Base-by-base conservation (phyloP, 2,329 filamentous ascomycete genomes). In the Aspergillus luchuensis region DNA sequence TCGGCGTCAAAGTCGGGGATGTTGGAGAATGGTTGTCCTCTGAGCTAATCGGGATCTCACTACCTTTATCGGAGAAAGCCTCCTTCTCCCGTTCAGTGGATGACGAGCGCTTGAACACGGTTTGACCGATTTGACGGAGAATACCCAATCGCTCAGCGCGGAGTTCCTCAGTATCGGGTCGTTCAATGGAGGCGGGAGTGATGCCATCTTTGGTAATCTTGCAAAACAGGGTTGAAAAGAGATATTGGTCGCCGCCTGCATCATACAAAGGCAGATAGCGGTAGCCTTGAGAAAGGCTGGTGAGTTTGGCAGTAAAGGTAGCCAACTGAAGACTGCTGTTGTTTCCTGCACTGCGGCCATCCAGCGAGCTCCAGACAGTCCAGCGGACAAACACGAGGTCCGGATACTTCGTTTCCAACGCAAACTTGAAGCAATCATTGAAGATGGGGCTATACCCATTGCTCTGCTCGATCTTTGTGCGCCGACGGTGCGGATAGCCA, bases 381-480 rank as follows among this genome's bases (percentile, higher is more conserved):
- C 92, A 97, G 49, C 92, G 90, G 56, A 99, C 88, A 76, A 98
- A 98, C 60, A 98, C 90, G 30, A 99, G 83, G 69, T 95, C 92
- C 0, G 94, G 93, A 72, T 94, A 93, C 72, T 96, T 96, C n/a
- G 95, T 98, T 51, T 92, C 92, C 23, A 97, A 83, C 58, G 87
- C 89, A 76, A 97, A 89, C 63, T 87, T 86, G 78, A 94, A 91
- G 60, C 86, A 85, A 67, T 91, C 87, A 68, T 93, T 87, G 76
- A 96, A 99, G 58, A 89, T 83, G 1, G 95, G 95, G 74, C 97
- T 96, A 79, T 96, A 98, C 23, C 93, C 94, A 73, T 99, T 98
- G 74, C 91, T 91, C 62, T 86, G 86, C 30, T 94, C 87, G 57
- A 96, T 89, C 64, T 86, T 86, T 2, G 95, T 98, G 59, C 91